These are phyloP conservation scores for Smittium mucronatum DNA, from an alignment of 371 early-diverging fungal genomes.

Conservation along the genomic window DNA sequence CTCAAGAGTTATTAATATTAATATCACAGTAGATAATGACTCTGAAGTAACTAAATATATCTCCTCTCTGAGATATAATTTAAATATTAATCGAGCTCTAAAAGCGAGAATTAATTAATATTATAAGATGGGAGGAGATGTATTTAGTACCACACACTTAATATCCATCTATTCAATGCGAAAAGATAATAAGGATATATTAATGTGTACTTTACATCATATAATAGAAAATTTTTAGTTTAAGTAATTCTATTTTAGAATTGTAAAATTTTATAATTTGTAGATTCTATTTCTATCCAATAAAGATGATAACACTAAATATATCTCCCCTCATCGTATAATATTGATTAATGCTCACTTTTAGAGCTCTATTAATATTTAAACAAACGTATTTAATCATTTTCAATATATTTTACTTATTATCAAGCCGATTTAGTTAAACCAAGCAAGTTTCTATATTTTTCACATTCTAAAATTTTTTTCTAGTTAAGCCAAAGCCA, in stretches of 20 bases:
- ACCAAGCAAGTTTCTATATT: too few relatives aligned
- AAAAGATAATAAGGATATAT: neutral
- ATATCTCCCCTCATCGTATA: neutral
- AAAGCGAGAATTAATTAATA: neutral
- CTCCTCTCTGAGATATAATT: neutral
- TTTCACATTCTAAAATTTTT: too few relatives aligned
- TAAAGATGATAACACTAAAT: neutral
- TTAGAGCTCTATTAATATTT: too few relatives aligned
- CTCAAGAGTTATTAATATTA: neutral
- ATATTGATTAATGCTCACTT: neutral
- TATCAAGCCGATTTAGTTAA: too few relatives aligned
- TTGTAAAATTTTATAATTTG: neutral
- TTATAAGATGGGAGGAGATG: neutral
- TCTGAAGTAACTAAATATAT: neutral
- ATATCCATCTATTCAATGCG: neutral
- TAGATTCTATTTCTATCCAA: neutral
- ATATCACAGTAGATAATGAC: neutral
- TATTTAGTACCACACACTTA: neutral
- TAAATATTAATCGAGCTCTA: neutral
- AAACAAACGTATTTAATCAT: too few relatives aligned
- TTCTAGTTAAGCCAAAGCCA: too few relatives aligned
- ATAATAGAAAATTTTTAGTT: neutral
- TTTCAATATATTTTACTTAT: too few relatives aligned
- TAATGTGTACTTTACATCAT: neutral
- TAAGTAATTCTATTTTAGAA: neutral